Base-by-base conservation (phyloP, 805 yeast genomes). In the Metschnikowia sp. region DNA sequence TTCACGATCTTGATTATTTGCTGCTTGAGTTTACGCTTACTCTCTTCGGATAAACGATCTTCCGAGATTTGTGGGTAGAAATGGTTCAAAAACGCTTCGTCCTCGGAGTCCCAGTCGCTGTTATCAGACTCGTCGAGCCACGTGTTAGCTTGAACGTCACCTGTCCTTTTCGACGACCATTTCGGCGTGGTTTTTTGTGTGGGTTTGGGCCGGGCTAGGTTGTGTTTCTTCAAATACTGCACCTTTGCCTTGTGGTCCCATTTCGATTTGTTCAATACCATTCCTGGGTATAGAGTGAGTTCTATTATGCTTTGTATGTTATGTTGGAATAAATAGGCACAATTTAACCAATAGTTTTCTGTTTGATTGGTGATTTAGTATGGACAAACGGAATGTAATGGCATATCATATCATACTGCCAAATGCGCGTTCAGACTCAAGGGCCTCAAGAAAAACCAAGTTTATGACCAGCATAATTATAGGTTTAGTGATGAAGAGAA, bases 231-330 rank as follows among this genome's bases (percentile, higher is more conserved):
- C 61, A 69, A 59, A 47, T 68, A 72, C 50, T 59, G 58, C 50
- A 57, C 48, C 53, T 68, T 73, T 40, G 77, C 75, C 58, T 68
- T 70, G 49, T 65, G 66, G 55, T 72, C 77, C 73, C 76, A 72
- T 59, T 72, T 72, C 11, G 67, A 59, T 50, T 72, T 69, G 56
- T 72, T 68, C 43, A 72, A 56, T 40, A 72, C 77, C 77, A 72
- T 72, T 26, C 10, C 39, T 10, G 13, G 39, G 22, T 4, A 6
- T 22, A 4, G 2, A 22, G 6, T 22, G 22, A 6, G 3, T 6
- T 22, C 3, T 22, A 2, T 22, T 22, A 22, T 22, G 22, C 22
- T 22, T 2, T 22, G 2, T 22, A 6, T 22, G 2, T 22, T 22
- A 4, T 22, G 1, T 22, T 22, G 6, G 6, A 22, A 4, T 2